Conservation (phyloP, 2,329 filamentous ascomycete genomes). For the Delphinella strobiligena region DNA sequence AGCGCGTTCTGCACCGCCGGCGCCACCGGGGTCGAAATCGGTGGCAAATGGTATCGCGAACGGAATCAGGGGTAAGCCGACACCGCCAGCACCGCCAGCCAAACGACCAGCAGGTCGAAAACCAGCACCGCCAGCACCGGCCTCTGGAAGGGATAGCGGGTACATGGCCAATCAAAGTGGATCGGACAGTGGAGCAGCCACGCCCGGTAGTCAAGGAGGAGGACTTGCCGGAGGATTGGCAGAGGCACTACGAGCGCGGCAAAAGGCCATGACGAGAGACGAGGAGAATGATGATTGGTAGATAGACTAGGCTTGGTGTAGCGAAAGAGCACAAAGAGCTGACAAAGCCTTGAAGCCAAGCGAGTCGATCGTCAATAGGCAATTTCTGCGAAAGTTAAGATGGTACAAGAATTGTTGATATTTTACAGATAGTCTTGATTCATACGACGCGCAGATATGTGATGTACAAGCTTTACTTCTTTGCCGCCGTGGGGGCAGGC, state of each 20-base stretch:
- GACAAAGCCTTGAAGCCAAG: no score
- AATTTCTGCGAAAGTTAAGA: no score
- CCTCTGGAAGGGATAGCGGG: slow-evolving; percentile 54
- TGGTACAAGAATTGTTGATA: slow-evolving; percentile 2
- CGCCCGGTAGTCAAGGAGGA: slow-evolving; percentile 23
- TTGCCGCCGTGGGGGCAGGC: slow-evolving; percentile 1
- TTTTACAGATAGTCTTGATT: slow-evolving; percentile 4
- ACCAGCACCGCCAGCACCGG: slow-evolving; percentile 50
- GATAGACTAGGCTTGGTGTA: slow-evolving; percentile 1
- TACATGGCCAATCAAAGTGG: slow-evolving; percentile 34
- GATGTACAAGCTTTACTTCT: no score
- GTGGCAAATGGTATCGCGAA: slow-evolving; percentile 31
- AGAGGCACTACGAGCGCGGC: slow-evolving; percentile 36
- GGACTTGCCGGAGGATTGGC: slow-evolving; percentile 38
- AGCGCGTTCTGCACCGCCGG: slow-evolving; percentile 47
- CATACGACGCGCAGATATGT: no score
- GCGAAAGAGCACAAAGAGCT: no score
- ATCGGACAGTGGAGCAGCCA: slow-evolving; percentile 24
- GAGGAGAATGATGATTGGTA: slow-evolving; percentile 25
- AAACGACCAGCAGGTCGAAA: slow-evolving; percentile 71
- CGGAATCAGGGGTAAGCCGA: slow-evolving; percentile 49
- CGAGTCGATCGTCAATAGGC: no score
- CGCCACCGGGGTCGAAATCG: slow-evolving; percentile 31
- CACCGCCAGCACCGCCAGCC: slow-evolving; percentile 63
- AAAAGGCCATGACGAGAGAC: slow-evolving; percentile 35